These are phyloP conservation scores for Alternaria novae-zelandiae DNA, from an alignment of 2,329 filamentous ascomycete genomes.

Conservation along the genomic window DNA sequence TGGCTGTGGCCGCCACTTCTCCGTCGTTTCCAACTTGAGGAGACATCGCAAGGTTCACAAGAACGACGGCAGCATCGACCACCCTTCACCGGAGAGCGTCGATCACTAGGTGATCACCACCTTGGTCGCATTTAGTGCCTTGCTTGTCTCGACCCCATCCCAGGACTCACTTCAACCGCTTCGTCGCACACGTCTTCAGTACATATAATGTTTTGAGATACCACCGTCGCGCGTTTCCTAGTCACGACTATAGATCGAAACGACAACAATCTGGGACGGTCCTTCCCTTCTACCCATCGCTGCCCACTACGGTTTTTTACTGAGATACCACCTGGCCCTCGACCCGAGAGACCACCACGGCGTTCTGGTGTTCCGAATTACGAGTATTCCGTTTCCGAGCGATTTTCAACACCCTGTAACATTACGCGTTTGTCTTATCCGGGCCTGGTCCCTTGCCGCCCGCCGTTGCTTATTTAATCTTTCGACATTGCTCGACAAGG, in stretches of 20 bases:
- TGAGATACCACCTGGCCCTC: slow-evolving; percentile 29
- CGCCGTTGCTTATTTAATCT: slow-evolving; percentile 12
- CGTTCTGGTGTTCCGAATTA: slow-evolving; percentile 28
- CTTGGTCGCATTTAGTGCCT: slow-evolving; percentile 5
- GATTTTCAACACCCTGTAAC: slow-evolving; percentile 39
- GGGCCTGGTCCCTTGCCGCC: slow-evolving; percentile 9
- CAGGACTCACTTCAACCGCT: neutral
- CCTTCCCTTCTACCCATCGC: slow-evolving; percentile 39
- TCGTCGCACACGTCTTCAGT: slow-evolving; percentile 3
- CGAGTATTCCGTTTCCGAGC: slow-evolving; percentile 37
- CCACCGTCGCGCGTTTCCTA: slow-evolving; percentile 41
- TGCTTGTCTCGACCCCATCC: slow-evolving; percentile 11
- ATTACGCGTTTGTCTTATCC: slow-evolving; percentile 25
- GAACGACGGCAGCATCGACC: slow-evolving; percentile 62
- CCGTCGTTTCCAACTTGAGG: slow-evolving; percentile 93
- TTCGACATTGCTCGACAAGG: slow-evolving; percentile 24
- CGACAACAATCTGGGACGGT: slow-evolving; percentile 37
- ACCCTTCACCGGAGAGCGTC: slow-evolving; percentile 56
- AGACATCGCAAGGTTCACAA: slow-evolving; percentile 97
- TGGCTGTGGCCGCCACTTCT: slow-evolving; percentile 94
- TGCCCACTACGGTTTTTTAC: slow-evolving; percentile 27
- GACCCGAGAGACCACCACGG: slow-evolving; percentile 18
- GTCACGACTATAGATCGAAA: slow-evolving; percentile 32
- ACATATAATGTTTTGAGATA: slow-evolving; percentile 44
- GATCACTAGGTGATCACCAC: slow-evolving; percentile 34